Conservation (phyloP, 129 eudicot genomes). For the Chrysanthemum lavandulifolium region DNA sequence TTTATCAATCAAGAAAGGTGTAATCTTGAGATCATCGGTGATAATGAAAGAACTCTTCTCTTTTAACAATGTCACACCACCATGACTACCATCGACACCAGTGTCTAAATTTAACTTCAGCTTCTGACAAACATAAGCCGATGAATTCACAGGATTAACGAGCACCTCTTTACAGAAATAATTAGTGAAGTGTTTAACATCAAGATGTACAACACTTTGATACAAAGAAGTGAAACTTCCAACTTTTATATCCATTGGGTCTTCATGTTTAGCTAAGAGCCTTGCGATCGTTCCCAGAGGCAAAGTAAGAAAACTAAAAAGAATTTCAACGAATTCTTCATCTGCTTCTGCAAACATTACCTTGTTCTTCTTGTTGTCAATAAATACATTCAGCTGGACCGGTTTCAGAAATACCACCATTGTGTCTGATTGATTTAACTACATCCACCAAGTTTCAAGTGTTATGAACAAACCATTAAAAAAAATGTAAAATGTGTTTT, state of each 20-base stretch:
- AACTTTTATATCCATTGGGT: constrained; percentile 12
- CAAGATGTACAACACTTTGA: constrained; percentile 25
- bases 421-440: constrained; percentile 11
- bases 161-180: constrained; percentile 24
- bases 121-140: constrained; percentile 17
- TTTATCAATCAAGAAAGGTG: constrained; percentile 20
- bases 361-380: constrained; percentile 30
- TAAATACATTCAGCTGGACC: constrained; percentile 24
- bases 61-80: constrained; percentile 10
- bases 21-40: constrained; percentile 29
- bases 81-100: background rate
- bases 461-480: too few species aligned
- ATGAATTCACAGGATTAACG: constrained; percentile 30
- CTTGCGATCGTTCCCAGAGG: constrained; percentile 41
- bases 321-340: constrained; percentile 33
- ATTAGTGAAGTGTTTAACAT: constrained; percentile 22
- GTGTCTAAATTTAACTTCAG: constrained; percentile 30
- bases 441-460: background rate
- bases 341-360: constrained; percentile 41
- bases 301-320: constrained; percentile 40
- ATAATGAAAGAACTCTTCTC: constrained; percentile 18
- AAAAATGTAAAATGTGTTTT: too few species aligned
- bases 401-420: constrained; percentile 18
- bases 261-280: constrained; percentile 10
- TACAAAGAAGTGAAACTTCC: constrained; percentile 39